phyloP scores from a whole-genome alignment of 2,329 filamentous ascomycete species.

The Fusarium chlamydosporum region DNA sequence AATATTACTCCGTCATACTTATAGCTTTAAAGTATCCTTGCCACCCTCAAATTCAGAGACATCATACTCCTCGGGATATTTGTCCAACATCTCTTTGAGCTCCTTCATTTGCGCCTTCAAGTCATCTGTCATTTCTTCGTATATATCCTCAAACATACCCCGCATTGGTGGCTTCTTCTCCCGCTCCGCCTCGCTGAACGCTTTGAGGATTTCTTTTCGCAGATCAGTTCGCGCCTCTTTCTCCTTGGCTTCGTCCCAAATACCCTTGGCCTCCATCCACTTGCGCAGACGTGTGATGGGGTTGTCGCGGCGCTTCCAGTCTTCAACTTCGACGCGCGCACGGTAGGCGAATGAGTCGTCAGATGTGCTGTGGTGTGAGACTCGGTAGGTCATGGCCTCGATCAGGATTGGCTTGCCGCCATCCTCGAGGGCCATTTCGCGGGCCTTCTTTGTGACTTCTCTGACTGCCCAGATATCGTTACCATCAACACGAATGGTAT shows the following conservation, averaged over 20 bases:
- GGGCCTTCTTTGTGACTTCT: slow-evolving; percentile 82
- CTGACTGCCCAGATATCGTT: slow-evolving; percentile 93
- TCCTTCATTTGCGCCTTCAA: slow-evolving; percentile 78
- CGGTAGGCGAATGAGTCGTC: slow-evolving; percentile 98
- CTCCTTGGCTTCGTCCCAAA: slow-evolving; percentile 90
- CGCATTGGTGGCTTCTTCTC: slow-evolving; percentile 82
- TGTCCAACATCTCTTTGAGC: slow-evolving; percentile 81
- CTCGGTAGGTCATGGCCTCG: slow-evolving; percentile 98
- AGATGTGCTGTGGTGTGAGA: slow-evolving; percentile 95
- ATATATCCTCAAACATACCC: slow-evolving; percentile 87
- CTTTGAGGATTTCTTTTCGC: slow-evolving; percentile 82
- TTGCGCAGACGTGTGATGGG: slow-evolving; percentile 88
- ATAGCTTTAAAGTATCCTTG: slow-evolving; percentile 69
- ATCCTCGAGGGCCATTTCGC: slow-evolving; percentile 81
- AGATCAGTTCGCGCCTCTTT: slow-evolving; percentile 75
- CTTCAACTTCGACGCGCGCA: slow-evolving; percentile 91
- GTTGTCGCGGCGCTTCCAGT: slow-evolving; percentile 93
- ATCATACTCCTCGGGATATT: slow-evolving; percentile 95
- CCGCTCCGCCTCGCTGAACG: slow-evolving; percentile 86
- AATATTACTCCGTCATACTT: slow-evolving; percentile 1
- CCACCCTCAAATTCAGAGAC: slow-evolving; percentile 81
- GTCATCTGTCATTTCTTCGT: slow-evolving; percentile 88
- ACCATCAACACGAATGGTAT: slow-evolving; percentile 92
- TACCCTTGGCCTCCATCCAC: slow-evolving; percentile 85
- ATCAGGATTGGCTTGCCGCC: slow-evolving; percentile 89